Evolutionary conservation across 1,284 basidiomycete species (phyloP).

Genomic region (Cyathus pygmaeus): DNA sequence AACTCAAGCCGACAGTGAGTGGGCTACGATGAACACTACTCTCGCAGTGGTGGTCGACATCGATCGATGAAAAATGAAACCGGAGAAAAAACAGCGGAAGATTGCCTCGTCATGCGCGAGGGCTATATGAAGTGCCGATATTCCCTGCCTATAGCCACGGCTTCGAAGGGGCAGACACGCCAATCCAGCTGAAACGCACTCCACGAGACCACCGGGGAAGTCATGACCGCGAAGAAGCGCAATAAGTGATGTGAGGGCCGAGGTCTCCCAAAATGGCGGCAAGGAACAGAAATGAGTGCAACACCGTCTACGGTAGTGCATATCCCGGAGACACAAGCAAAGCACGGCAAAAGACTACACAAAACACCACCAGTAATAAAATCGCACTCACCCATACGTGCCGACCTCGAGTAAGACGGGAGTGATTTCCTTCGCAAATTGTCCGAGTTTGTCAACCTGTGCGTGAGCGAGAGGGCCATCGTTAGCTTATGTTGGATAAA

Average conservation of each 20-base stretch:
- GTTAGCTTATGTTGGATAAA: background rate
- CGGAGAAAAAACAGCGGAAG: background rate
- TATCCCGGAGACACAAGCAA: background rate
- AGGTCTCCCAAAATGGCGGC: too few species aligned
- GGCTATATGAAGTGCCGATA: too few species aligned
- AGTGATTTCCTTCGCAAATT: conserved; percentile 87
- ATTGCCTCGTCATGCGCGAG: too few species aligned
- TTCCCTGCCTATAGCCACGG: too few species aligned
- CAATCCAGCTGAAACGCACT: too few species aligned
- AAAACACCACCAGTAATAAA: conserved; percentile 13
- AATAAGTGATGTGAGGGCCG: too few species aligned
- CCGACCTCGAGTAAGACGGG: conserved; percentile 93
- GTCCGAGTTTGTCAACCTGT: conserved; percentile 79
- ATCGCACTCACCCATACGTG: conserved; percentile 76
- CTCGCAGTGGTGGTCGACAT: background rate
- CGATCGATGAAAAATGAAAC: background rate
- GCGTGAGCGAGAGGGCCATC: conserved; percentile 2
- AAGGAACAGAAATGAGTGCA: too few species aligned
- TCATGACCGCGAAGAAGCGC: too few species aligned
- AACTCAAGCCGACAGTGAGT: too few species aligned
- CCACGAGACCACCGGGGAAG: too few species aligned
- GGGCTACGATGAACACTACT: too few species aligned
- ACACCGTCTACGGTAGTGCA: background rate
- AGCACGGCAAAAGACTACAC: background rate
- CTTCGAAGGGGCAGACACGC: too few species aligned